These are phyloP conservation scores for Microbotryomycetes sp. DNA, from an alignment of 1,284 basidiomycete species.

Conservation along the genomic window DNA sequence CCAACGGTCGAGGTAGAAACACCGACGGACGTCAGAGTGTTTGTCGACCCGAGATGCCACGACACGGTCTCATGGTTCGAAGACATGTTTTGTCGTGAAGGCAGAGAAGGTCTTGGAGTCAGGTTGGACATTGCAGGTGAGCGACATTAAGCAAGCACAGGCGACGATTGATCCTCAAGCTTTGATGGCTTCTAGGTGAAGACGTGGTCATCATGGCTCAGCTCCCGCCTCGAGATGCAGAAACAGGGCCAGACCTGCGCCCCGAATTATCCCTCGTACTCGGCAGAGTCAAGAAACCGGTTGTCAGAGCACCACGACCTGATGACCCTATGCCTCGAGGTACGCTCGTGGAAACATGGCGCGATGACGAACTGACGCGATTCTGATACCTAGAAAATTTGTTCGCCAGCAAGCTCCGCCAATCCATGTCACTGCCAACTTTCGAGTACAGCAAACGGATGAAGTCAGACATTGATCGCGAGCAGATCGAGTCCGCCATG, in stretches of 20 bases:
- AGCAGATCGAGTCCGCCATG: too few species aligned
- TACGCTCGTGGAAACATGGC: not conserved
- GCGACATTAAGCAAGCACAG: not conserved
- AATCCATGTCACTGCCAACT: constrained; percentile 23
- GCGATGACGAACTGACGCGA: not conserved
- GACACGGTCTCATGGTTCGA: constrained; percentile 29
- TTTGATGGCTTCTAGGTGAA: constrained; percentile 11
- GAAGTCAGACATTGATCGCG: too few species aligned
- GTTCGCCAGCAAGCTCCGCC: constrained; percentile 25
- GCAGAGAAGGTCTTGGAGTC: constrained; percentile 7
- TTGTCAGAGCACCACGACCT: constrained; percentile 15
- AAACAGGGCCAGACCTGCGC: too few species aligned
- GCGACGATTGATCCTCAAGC: not conserved
- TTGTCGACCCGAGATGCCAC: constrained; percentile 21
- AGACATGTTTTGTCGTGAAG: constrained; percentile 22
- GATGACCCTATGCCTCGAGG: constrained; percentile 30
- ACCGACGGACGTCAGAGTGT: constrained; percentile 27
- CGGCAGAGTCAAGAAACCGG: constrained; percentile 6
- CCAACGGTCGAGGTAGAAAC: constrained; percentile 19
- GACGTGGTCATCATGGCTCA: constrained; percentile 22
- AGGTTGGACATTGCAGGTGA: constrained; percentile 20
- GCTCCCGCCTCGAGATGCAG: not conserved
- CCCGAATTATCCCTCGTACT: constrained; percentile 12
- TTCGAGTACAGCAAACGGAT: constrained; percentile 1
- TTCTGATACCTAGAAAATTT: constrained; percentile 10